Percentiles rank a stretch among this genome's conserved stretches.
Conservation (phyloP, 192 early-diverging fungal genomes). For the Coemansia sp. region DNA sequence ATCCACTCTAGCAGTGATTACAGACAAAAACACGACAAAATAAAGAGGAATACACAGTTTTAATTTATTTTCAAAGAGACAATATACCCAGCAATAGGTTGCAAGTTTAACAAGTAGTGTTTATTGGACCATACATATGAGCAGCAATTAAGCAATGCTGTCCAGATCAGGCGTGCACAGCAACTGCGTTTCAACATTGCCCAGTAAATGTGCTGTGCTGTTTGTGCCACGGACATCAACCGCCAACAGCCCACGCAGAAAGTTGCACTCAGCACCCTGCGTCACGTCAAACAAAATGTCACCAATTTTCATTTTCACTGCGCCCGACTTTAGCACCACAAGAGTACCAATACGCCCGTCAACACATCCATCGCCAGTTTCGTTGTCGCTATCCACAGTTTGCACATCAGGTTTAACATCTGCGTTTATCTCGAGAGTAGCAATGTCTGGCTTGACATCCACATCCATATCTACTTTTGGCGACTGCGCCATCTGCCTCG, state of each 20-base stretch:
- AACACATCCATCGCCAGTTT: constrained; percentile 10
- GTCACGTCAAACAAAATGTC: constrained; percentile 44
- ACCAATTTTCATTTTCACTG: constrained; percentile 33
- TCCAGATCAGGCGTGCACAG: constrained; percentile 50
- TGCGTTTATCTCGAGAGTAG: constrained; percentile 1
- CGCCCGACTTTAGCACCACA: constrained; percentile 42
- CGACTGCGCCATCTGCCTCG: not conserved
- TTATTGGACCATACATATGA: not conserved
- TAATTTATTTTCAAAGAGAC: too few relatives aligned
- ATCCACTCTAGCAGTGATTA: too few relatives aligned
- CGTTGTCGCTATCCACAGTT: not conserved
- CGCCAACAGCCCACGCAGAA: constrained; percentile 39
- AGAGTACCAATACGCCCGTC: constrained; percentile 46
- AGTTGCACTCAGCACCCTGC: constrained; percentile 40
- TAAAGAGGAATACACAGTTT: too few relatives aligned
- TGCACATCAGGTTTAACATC: too few relatives aligned
- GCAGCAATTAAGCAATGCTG: constrained; percentile 14
- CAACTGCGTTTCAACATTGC: constrained; percentile 35
- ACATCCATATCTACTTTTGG: constrained; percentile 9
- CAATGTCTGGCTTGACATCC: constrained; percentile 36
- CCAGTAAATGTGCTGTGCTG: constrained; percentile 35
- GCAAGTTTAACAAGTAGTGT: not conserved
- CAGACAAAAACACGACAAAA: too few relatives aligned
- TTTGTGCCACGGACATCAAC: constrained; percentile 19
- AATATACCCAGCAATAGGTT: too few relatives aligned